These are phyloP conservation scores for Fusarium dlaminii DNA, from an alignment of 2,329 filamentous ascomycete species.

Conservation along the genomic window DNA sequence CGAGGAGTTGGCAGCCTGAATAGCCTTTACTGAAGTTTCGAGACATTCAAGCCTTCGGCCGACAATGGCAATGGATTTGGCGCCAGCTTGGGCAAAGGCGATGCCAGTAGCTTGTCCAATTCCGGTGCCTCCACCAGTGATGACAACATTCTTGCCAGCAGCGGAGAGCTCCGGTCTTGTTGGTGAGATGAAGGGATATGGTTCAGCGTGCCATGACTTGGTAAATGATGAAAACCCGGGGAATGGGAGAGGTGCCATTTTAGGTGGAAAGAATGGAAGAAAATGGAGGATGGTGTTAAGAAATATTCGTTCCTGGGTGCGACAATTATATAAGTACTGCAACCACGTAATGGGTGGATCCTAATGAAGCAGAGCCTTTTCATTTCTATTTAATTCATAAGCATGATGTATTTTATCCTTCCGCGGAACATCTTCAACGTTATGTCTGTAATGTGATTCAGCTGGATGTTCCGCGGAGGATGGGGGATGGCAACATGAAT, in stretches of 20 bases:
- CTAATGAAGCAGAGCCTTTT: fast-evolving
- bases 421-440: not conserved
- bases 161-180: constrained; percentile 45
- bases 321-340: not conserved
- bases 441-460: not conserved
- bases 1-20: not conserved
- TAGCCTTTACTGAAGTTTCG: constrained; percentile 21
- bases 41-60: constrained; percentile 48
- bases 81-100: constrained; percentile 58
- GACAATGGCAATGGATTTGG: constrained; percentile 50
- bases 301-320: not conserved
- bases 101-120: constrained; percentile 71
- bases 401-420: fast-evolving
- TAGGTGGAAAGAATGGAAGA: not conserved
- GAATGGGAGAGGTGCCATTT: not conserved
- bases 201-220: constrained; percentile 30
- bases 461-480: not conserved
- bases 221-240: constrained; percentile 20
- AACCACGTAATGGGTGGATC: not conserved
- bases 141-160: constrained; percentile 60
- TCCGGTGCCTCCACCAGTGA: constrained; percentile 71
- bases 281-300: too few relatives aligned
- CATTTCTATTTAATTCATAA: not conserved
- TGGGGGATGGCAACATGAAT: too few relatives aligned
- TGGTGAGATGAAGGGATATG: constrained; percentile 46